These are phyloP conservation scores for Irpex rosettiformis DNA, from an alignment of 1,284 basidiomycete genomes.

Conservation along the genomic window DNA sequence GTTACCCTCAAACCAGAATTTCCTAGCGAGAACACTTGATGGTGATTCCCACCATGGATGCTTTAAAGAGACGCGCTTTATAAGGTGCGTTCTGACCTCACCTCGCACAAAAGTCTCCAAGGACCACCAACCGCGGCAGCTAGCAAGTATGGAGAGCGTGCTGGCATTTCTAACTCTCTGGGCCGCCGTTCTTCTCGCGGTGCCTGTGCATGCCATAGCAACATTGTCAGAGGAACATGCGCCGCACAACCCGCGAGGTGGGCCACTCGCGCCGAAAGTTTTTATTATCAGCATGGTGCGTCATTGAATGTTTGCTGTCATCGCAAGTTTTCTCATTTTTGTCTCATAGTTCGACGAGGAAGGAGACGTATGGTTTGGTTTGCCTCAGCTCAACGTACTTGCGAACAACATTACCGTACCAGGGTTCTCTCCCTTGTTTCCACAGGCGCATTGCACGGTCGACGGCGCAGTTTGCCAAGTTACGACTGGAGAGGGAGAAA, in stretches of 20 bases:
- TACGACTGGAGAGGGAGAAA: constrained; percentile 38
- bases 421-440: constrained; percentile 43
- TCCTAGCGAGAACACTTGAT: neutral
- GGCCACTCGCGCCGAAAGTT: neutral
- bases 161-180: neutral
- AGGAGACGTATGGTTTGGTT: constrained; percentile 15
- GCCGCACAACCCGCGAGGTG: neutral
- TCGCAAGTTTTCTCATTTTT: neutral
- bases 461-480: constrained; percentile 38
- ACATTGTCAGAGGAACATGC: neutral
- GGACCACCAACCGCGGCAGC: neutral
- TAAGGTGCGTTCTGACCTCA: neutral
- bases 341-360: constrained; percentile 16
- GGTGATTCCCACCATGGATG: neutral
- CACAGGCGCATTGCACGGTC: constrained; percentile 37
- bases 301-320: neutral
- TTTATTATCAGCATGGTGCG: neutral
- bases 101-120: neutral
- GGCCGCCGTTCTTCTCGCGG: neutral
- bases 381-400: constrained; percentile 30
- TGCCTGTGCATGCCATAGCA: neutral
- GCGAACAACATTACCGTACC: constrained; percentile 31
- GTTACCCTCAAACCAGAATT: neutral
- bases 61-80: neutral
- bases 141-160: neutral